Percentiles rank a stretch among this genome's conserved stretches.
These are phyloP conservation scores for Lasiosphaeria ovina DNA, from an alignment of 495 filamentous ascomycete species.

Conservation along the genomic window DNA sequence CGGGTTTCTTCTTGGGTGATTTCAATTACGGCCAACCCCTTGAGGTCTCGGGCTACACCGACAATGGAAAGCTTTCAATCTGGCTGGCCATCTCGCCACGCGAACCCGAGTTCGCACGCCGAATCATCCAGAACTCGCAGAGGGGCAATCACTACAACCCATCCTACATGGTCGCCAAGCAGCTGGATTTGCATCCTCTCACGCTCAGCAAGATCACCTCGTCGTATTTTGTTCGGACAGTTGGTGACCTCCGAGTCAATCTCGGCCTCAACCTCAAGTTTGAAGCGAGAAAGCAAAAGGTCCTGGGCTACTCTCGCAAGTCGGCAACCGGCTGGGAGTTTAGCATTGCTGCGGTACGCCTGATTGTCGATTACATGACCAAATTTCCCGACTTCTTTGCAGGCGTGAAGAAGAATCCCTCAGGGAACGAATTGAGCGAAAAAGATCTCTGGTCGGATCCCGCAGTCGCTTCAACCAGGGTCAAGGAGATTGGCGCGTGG, in stretches of 20 bases:
- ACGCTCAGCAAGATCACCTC: constrained; percentile 95
- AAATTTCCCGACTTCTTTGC: constrained; percentile 94
- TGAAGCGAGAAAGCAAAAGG: constrained; percentile 90
- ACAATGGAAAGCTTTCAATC: constrained; percentile 68
- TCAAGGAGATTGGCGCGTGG: constrained; percentile 90
- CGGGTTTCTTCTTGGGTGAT: constrained; percentile 94
- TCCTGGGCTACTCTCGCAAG: constrained; percentile 90
- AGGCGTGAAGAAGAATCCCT: constrained; percentile 67
- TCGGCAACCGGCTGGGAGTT: constrained; percentile 90
- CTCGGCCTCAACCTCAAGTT: constrained; percentile 96
- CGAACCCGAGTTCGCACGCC: constrained; percentile 77
- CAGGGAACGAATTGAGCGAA: constrained; percentile 51
- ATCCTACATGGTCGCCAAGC: constrained; percentile 80
- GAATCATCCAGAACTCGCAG: constrained; percentile 67
- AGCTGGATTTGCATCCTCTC: constrained; percentile 76
- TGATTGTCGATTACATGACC: constrained; percentile 86
- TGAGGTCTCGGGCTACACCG: constrained; percentile 70
- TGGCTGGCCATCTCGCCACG: constrained; percentile 65
- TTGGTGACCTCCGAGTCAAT: constrained; percentile 74
- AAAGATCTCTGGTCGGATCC: constrained; percentile 83
- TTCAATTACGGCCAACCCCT: constrained; percentile 89
- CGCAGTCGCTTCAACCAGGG: constrained; percentile 57
- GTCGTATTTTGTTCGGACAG: constrained; percentile 78
- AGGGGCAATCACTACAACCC: constrained; percentile 71
- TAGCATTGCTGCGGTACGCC: constrained; percentile 73